Base-by-base conservation (phyloP, 306 rosid species). In the Leucaena leucocephala region DNA sequence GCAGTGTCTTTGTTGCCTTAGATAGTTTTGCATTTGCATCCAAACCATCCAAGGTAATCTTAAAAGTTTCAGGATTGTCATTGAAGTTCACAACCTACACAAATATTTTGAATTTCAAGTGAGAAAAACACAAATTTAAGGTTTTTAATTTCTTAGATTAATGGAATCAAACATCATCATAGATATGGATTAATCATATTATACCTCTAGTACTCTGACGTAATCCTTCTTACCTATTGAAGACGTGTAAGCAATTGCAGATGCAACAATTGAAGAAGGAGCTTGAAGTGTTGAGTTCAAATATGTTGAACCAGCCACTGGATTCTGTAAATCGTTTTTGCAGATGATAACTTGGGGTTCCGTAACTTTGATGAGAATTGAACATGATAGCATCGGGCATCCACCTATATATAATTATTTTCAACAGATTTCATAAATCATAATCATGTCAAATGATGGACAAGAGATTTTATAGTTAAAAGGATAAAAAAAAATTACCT, bases 261-360 rank as follows among this genome's bases (percentile, higher is more conserved):
- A 40, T 40, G 43, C 7, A 40, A 40, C 43, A 40, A 40, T 6
- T 40, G 43, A 40, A 4, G 74, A 43, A 49, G 86, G 79, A 70
- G 77, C 72, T 77, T 84, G 43, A 2, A 91, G 89, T 45, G 77
- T 82, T 61, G 94, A 34, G 17, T 88, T 67, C 71, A 86, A 90
- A 66, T 84, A 73, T 16, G 84, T 89, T 80, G 96, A 27, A 27
- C 27, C 27, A 92, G 57, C 92, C 97, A 74, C 92, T 93, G 34
- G 97, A 87, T 36, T 80, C 84, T 0, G 21, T 40, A 7, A 92
- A 92, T 14, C 90, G 59, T 2, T 39, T 64, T 68, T 90, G 96
- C 76, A 89, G 43, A 96, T 96, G 90, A 81, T 92, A 90, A 76
- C 97, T 92, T 27, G 96, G 97, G 66, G 96, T 92, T 74, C 88